phyloP scores from a whole-genome alignment of 176 grass and related monocot genomes.

The Oryza glaberrima region DNA sequence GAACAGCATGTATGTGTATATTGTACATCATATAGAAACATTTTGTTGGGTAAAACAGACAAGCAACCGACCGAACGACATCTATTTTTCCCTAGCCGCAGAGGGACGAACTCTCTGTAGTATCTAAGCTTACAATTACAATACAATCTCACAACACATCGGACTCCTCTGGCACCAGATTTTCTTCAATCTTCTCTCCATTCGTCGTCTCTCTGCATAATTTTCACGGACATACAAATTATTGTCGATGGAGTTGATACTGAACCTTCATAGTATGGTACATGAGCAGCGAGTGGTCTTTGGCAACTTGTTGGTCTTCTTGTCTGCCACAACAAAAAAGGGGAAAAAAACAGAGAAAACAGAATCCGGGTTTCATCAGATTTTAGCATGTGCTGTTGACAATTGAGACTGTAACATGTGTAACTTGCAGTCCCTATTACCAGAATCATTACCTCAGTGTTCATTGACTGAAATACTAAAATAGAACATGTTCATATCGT shows the following conservation, averaged over 20 bases:
- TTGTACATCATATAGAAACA: slow-evolving; percentile 60
- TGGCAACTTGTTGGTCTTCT: slow-evolving; percentile 68
- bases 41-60: slow-evolving; percentile 49
- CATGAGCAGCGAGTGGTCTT: slow-evolving; percentile 72
- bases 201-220: slow-evolving; percentile 24
- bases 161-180: not conserved
- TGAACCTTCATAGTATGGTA: slow-evolving; percentile 51
- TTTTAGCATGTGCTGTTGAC: not conserved
- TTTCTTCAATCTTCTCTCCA: slow-evolving; percentile 29
- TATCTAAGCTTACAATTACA: slow-evolving; percentile 63
- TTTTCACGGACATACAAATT: slow-evolving; percentile 37
- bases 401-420: not conserved
- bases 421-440: slow-evolving; percentile 5
- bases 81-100: slow-evolving; percentile 44
- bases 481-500: not conserved
- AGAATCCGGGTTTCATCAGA: slow-evolving; percentile 13
- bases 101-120: slow-evolving; percentile 49
- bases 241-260: slow-evolving; percentile 28
- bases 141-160: slow-evolving; percentile 51
- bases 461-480: slow-evolving; percentile 3
- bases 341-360: not conserved
- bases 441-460: not conserved
- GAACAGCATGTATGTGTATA: slow-evolving; percentile 33
- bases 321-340: slow-evolving; percentile 48
- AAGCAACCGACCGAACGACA: not conserved